phyloP scores from a whole-genome alignment of 1,284 basidiomycete genomes.

The Cryptococcus maquisensis region DNA sequence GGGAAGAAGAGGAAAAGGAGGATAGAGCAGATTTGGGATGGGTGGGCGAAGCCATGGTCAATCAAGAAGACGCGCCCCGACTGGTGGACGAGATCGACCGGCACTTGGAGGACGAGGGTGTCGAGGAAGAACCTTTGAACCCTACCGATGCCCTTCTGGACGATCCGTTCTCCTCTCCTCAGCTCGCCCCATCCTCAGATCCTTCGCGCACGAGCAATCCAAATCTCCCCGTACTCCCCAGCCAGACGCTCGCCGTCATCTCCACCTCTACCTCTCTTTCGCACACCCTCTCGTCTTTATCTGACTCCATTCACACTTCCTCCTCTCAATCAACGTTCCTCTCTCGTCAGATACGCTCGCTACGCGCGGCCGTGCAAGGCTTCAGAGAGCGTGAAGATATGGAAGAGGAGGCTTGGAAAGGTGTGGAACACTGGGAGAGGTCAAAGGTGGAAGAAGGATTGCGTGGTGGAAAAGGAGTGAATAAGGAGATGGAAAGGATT shows the following conservation, averaged over 20 bases:
- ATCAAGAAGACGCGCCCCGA: background rate
- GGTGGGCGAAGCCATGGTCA: background rate
- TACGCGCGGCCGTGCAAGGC: slow-evolving; percentile 10
- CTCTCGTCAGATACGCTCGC: slow-evolving; percentile 11
- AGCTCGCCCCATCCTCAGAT: background rate
- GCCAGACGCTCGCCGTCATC: background rate
- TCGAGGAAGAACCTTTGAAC: slow-evolving; percentile 1
- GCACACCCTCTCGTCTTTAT: slow-evolving; percentile 1
- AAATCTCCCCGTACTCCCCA: background rate
- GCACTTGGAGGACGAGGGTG: background rate
- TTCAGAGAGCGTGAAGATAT: slow-evolving; percentile 12
- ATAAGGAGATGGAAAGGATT: background rate
- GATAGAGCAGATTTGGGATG: background rate
- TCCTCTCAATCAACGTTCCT: slow-evolving; percentile 11
- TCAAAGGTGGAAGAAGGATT: slow-evolving; percentile 6
- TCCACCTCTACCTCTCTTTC: slow-evolving; percentile 1
- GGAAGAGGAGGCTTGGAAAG: slow-evolving; percentile 6
- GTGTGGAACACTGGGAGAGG: slow-evolving; percentile 13
- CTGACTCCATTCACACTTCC: slow-evolving; percentile 12
- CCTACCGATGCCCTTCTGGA: slow-evolving; percentile 2
- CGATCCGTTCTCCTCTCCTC: background rate
- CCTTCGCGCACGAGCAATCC: background rate
- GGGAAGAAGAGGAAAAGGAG: slow-evolving; percentile 2
- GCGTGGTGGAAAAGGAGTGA: background rate
- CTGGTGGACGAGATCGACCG: background rate